Percentiles rank a stretch among this genome's conserved stretches.
Conservation (phyloP, 768 basidiomycete species). For the Pleurotus platypus region DNA sequence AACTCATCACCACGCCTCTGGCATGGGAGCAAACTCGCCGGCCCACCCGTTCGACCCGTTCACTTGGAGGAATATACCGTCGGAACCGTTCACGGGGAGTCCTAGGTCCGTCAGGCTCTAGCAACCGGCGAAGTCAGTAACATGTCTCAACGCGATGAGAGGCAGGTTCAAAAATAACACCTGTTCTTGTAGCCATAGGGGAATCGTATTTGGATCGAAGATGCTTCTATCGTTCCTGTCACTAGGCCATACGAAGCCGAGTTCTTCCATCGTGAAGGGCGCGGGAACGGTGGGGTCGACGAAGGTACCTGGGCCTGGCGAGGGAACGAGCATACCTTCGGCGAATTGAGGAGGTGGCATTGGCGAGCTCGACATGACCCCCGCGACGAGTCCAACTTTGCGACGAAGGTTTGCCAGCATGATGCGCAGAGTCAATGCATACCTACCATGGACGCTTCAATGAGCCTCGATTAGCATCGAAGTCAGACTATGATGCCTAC, state of each 20-base stretch:
- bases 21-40: constrained; percentile 71
- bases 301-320: constrained; percentile 30
- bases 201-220: constrained; percentile 79
- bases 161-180: constrained; percentile 28
- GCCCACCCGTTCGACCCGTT: constrained; percentile 71
- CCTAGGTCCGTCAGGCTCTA: constrained; percentile 89
- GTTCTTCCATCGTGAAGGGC: constrained; percentile 82
- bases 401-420: constrained; percentile 92
- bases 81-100: constrained; percentile 86
- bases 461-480: too few species aligned
- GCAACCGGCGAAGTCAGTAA: constrained; percentile 1
- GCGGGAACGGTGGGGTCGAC: constrained; percentile 46
- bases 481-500: constrained; percentile 26
- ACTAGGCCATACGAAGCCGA: constrained; percentile 73
- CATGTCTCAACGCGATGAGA: background rate
- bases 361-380: constrained; percentile 43
- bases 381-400: constrained; percentile 69
- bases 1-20: constrained; percentile 77
- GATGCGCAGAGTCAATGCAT: constrained; percentile 86
- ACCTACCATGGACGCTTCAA: constrained; percentile 36
- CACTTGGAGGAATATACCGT: constrained; percentile 84
- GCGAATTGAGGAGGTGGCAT: constrained; percentile 51
- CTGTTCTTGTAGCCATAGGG: constrained; percentile 91
- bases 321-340: constrained; percentile 59
- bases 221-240: constrained; percentile 56